Base-by-base conservation (phyloP, 2,329 filamentous ascomycete species). In the Cadophora sp. region DNA sequence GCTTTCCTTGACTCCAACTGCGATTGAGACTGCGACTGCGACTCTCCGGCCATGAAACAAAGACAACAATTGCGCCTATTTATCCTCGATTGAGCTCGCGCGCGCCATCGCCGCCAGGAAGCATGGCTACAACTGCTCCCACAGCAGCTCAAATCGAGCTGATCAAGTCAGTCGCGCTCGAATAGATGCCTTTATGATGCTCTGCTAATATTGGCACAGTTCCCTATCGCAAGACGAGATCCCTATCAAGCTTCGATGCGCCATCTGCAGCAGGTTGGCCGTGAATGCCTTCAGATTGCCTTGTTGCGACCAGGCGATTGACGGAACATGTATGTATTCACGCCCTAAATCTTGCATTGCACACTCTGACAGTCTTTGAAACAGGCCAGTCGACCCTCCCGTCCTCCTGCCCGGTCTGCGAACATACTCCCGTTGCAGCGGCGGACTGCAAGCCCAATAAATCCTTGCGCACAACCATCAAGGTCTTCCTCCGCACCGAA, bases 291-390 rank as follows among this genome's bases (percentile, higher is more conserved):
- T 93, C 78, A 92, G 94, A 70, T 84, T 97, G 33, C 93, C 94
- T 1, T 99, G 96, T 81, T 99, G 96, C 79, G 96, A 97, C 76
- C 95, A 97, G 77, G 90, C 92, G 48, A 97, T 98, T 66, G 98
- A 96, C 83, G 91, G 95, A 76, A 86, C 84, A 71, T 99, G 96
- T 97, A 83, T 68, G 77, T 72, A 62, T 36, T 53, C 18, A 30
- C 18, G 24, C 16, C 18, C 27, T 60, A 16, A 43, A 50, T 48
- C 9, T 9, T 58, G 14, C 13, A 22, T 27, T 27, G 24, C 18
- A 27, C 8, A 24, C 4, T 50, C 69, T 71, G 67, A 73, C 66
- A 69, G 41, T 27, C 41, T 74, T 73, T 48, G 18, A 66, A 72
- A 22, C 72, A 95, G 89, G 93, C 78, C 93, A 97, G 79, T 83